Base-by-base conservation (phyloP, 1,284 basidiomycete genomes). In the Puccinia novopanici region DNA sequence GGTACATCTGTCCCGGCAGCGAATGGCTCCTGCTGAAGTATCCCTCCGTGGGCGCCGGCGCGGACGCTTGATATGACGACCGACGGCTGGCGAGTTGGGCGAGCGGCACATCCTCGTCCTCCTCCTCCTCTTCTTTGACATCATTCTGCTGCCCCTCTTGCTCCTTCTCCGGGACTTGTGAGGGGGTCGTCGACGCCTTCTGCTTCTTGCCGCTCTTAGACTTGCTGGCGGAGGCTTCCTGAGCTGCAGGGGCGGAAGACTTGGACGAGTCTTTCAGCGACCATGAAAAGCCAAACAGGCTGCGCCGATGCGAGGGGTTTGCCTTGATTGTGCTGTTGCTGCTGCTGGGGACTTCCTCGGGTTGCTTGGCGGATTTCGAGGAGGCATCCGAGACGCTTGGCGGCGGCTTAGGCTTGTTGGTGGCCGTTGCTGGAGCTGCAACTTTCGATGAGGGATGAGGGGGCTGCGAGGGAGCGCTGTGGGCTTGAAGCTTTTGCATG, bases 91-190 rank as follows among this genome's bases (percentile, higher is more conserved):
- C 45, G n/a, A 72, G 50, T 74, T 74, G 72, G 10, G 72, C 72
- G 6, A 74, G 55, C n/a, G 72, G 72, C 57, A 74, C 72, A 61
- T 74, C 67, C 19, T 48, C 45, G 24, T 54, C 70, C 34, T 40
- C 54, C 2, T 52, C 70, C 37, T 68, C 67, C 2, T 63, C 45
- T 45, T 42, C 42, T 37, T 52, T 48, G n/a, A n/a, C n/a, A n/a
- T n/a, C n/a, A n/a, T n/a, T n/a, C n/a, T n/a, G n/a, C n/a, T n/a
- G n/a, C 22, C 40, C 54, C 3, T 52, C 70, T 73, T 68, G n/a
- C 12, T 8, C 48, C 67, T 48, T 27, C 3, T 17, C 24, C 10
- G 6, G 13, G 3, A 27, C 42, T 3, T 45, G n/a, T n/a, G n/a
- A n/a, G n/a, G n/a, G n/a, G n/a, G n/a, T n/a, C 50, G 10, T 52